Conservation (phyloP, 306 rosid genomes). For the Fragaria iinumae region DNA sequence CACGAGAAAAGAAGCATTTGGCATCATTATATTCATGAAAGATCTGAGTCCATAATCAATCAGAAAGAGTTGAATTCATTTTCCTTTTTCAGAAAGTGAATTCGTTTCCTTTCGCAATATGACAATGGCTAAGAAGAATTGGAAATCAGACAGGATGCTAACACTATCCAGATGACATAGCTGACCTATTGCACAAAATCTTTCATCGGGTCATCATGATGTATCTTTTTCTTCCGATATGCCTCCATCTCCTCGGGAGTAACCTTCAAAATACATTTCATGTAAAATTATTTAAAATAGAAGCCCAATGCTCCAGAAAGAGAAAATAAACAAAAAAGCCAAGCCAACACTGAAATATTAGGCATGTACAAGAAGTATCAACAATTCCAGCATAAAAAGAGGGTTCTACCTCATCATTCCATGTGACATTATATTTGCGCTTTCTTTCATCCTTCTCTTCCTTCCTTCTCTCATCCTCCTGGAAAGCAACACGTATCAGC, state of each 20-base stretch:
- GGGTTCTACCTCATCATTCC: slow-evolving; percentile 49
- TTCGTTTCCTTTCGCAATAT: not conserved
- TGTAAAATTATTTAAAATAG: not conserved
- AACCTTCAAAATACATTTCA: slow-evolving; percentile 32
- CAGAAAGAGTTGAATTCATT: not conserved
- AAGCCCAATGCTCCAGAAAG: not conserved
- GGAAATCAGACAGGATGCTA: not conserved
- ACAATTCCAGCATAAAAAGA: not conserved
- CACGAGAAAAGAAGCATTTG: no score
- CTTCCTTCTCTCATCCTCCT: no score
- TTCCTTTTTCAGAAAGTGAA: no score
- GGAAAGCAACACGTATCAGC: no score
- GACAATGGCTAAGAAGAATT: not conserved
- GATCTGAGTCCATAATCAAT: not conserved
- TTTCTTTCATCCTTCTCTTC: no score
- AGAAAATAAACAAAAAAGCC: no score
- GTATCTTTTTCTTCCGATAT: slow-evolving; percentile 49
- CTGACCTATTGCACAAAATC: slow-evolving; percentile 33
- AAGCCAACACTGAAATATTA: not conserved
- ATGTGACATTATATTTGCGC: no score
- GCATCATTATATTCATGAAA: not conserved
- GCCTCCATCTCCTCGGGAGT: slow-evolving; percentile 54
- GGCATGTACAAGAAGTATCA: not conserved
- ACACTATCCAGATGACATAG: not conserved
- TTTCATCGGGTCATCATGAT: slow-evolving; percentile 54